Evolutionary conservation across 768 basidiomycete genomes (phyloP), one percentile per base, ranked within the genome.

Genomic region (Vararia minispora): DNA sequence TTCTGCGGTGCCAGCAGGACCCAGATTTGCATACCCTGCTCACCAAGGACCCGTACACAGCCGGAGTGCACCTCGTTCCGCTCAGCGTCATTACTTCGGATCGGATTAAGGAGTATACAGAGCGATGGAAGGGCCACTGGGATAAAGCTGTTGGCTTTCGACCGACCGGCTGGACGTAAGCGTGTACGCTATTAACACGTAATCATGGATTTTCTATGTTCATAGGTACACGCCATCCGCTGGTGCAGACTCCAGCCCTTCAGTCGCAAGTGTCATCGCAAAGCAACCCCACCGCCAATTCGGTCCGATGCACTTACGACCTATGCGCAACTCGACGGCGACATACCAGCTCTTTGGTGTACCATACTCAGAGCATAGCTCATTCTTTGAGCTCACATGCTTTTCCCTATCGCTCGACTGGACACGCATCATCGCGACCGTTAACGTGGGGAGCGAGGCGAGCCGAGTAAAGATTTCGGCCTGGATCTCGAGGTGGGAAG

Each of bases 111-210:
- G 59, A 62, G 2, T 98, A 99, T 52, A 61, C 87, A 16, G 75
- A 77, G 29, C 74, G 74, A 5, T 88, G 79, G 52, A 74, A 80
- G 37, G 76, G 76, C 4, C 66, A 62, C 10, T 98, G 81, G 53
- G 71, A 67, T 33, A 76, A 72, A 37, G 73, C 75, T 1, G 66
- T 95, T 10, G 92, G 82, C 0, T 84, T 98, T 48, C 64, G 92
- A 41, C 95, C 95, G 0, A 98, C 95, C 0, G 95, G 95, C 25
- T 98, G 94, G 94, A 86, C 88, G 76, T 95, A 43, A 54, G 86
- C 71, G n/a, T 3, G 10, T 7, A 30, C 17, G 14, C 8, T 21
- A 31, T 21, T 33, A 16, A 18, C 9, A 22, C 9, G 14, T 24
- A 3, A 23, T 20, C 14, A 18, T 41, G 4, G 21, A 30, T 13